phyloP scores from a whole-genome alignment of 345 rosid species.

The Bruguiera parviflora region DNA sequence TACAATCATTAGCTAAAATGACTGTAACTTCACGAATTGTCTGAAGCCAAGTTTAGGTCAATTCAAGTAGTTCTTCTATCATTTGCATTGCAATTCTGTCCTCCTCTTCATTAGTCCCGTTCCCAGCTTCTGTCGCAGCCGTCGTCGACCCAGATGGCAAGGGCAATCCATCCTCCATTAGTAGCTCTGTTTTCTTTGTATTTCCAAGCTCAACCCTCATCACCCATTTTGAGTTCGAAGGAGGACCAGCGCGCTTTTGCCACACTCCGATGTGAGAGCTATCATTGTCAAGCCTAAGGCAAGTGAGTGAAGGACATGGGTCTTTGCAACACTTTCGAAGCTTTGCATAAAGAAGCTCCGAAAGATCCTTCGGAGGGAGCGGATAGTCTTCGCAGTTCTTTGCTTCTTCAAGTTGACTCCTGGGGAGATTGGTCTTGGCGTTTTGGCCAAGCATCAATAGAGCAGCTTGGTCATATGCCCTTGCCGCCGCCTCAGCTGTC shows the following conservation, averaged over 20 bases:
- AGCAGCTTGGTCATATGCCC: constrained; percentile 69
- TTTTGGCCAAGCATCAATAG: constrained; percentile 60
- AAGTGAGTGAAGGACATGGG: constrained; percentile 57
- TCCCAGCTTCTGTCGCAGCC: constrained; percentile 17
- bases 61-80: constrained; percentile 69
- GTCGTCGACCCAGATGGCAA: constrained; percentile 8
- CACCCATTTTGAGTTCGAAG: constrained; percentile 56
- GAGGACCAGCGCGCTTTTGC: constrained; percentile 65
- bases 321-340: constrained; percentile 53
- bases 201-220: constrained; percentile 61
- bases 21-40: too few relatives aligned
- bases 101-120: constrained; percentile 37
- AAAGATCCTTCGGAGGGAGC: constrained; percentile 36
- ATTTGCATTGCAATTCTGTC: constrained; percentile 63
- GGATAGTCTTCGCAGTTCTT: constrained; percentile 1
- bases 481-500: constrained; percentile 75
- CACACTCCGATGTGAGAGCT: constrained; percentile 72
- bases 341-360: constrained; percentile 51
- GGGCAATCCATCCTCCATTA: constrained; percentile 15
- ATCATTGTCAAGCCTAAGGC: constrained; percentile 63
- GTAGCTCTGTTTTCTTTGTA: constrained; percentile 7
- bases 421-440: constrained; percentile 70
- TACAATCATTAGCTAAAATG: too few relatives aligned
- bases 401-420: neutral
- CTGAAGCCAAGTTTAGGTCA: constrained; percentile 16